Conservation (phyloP, 768 basidiomycete species). For the Phlebiopsis gigantea region DNA sequence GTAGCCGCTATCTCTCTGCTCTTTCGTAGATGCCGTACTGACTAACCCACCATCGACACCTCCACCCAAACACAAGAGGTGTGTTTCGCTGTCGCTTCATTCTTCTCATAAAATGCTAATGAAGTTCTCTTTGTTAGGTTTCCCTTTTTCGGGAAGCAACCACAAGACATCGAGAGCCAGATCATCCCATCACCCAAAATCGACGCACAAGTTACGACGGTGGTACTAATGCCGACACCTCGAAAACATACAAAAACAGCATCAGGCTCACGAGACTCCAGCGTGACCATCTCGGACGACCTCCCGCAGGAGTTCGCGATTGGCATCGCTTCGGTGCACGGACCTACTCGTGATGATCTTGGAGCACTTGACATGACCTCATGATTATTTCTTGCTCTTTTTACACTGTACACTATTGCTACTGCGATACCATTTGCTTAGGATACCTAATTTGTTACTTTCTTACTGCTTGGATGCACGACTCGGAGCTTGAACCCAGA, state of each 20-base stretch:
- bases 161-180: not conserved
- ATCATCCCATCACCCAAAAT: not conserved
- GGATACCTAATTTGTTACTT: not conserved
- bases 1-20: not conserved
- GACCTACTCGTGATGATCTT: not conserved
- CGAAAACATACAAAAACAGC: not conserved
- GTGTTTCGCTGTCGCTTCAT: not conserved
- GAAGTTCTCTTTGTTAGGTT: not conserved
- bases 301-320: not conserved
- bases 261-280: not conserved
- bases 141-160: not conserved
- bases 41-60: not conserved
- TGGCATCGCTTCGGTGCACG: not conserved
- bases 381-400: not conserved
- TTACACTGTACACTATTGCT: not conserved
- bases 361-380: not conserved
- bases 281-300: not conserved
- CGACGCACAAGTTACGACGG: not conserved
- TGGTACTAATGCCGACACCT: not conserved
- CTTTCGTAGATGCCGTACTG: not conserved
- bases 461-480: not conserved
- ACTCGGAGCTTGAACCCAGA: too few relatives aligned
- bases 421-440: not conserved
- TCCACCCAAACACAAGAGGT: not conserved
- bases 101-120: not conserved